phyloP scores from a whole-genome alignment of 2,329 filamentous ascomycete species.

The Aureobasidium lini region DNA sequence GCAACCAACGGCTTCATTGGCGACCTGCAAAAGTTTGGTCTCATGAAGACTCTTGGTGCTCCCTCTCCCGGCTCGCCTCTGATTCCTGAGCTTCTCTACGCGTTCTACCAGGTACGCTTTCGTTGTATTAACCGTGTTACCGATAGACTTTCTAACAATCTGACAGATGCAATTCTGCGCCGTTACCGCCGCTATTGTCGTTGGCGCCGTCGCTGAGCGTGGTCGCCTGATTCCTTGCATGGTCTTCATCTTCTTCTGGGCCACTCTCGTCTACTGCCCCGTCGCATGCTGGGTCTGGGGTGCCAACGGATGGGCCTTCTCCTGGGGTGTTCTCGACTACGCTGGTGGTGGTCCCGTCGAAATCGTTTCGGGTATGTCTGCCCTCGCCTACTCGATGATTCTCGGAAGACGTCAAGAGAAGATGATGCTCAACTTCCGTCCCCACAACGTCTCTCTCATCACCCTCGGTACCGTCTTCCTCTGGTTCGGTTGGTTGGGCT shows the following conservation, averaged over 20 bases:
- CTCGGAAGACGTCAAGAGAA: slow-evolving; percentile 94
- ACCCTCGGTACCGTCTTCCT: slow-evolving; percentile 91
- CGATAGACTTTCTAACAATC: not conserved
- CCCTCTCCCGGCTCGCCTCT: slow-evolving; percentile 86
- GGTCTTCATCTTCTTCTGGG: slow-evolving; percentile 95
- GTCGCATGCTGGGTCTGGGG: slow-evolving; percentile 97
- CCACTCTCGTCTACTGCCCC: slow-evolving; percentile 94
- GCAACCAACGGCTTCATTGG: slow-evolving; percentile 88
- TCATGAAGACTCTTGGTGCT: slow-evolving; percentile 72
- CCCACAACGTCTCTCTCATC: slow-evolving; percentile 96
- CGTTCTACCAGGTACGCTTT: slow-evolving; percentile 73
- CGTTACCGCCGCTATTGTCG: slow-evolving; percentile 83
- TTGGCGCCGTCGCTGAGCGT: slow-evolving; percentile 88
- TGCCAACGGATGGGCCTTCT: slow-evolving; percentile 83
- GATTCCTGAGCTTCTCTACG: slow-evolving; percentile 82
- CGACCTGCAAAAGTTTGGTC: slow-evolving; percentile 78
- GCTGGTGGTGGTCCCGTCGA: slow-evolving; percentile 96
- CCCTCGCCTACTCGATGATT: slow-evolving; percentile 90
- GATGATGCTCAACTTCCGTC: slow-evolving; percentile 99
- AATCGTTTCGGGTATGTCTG: slow-evolving; percentile 87
- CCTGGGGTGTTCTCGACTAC: slow-evolving; percentile 90
- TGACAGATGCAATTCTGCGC: slow-evolving; percentile 90
- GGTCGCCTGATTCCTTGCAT: slow-evolving; percentile 87
- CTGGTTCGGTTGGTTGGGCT: slow-evolving; percentile 98
- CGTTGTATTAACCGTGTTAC: not conserved